These are phyloP conservation scores for Pythium sukuiense DNA, from an alignment of 352 stramenopile genomes.

Conservation along the genomic window DNA sequence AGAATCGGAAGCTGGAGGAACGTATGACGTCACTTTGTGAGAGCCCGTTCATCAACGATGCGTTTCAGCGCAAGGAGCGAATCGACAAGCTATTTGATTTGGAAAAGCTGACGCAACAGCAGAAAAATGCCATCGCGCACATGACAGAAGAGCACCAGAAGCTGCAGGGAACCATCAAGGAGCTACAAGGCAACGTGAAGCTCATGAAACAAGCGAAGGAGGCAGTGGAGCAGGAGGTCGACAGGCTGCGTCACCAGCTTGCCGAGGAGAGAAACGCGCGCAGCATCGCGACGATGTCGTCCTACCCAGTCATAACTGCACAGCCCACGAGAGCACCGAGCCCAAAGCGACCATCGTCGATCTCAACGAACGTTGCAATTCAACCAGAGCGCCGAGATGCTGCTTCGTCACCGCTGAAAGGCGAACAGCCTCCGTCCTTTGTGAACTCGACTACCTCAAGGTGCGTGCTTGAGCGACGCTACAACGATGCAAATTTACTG, in stretches of 20 bases:
- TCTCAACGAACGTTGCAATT: slow-evolving; percentile 12
- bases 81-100: slow-evolving; percentile 87
- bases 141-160: slow-evolving; percentile 81
- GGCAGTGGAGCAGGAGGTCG: slow-evolving; percentile 59
- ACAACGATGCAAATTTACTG: no score
- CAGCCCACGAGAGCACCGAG: slow-evolving; percentile 11
- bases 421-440: slow-evolving; percentile 21
- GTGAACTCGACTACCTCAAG: slow-evolving; percentile 1
- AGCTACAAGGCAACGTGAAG: slow-evolving; percentile 85
- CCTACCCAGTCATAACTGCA: background rate
- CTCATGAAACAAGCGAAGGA: slow-evolving; percentile 79
- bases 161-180: slow-evolving; percentile 73
- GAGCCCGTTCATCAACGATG: slow-evolving; percentile 93
- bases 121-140: slow-evolving; percentile 69
- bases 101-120: slow-evolving; percentile 78
- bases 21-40: slow-evolving; percentile 91
- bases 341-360: slow-evolving; percentile 19
- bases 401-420: slow-evolving; percentile 59
- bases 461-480: background rate
- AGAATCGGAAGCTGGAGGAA: slow-evolving; percentile 89
- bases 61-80: slow-evolving; percentile 84
- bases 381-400: slow-evolving; percentile 56
- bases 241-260: slow-evolving; percentile 58
- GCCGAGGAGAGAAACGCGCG: slow-evolving; percentile 63
- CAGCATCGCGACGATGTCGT: slow-evolving; percentile 10